Percentiles rank a stretch among this genome's conserved stretches.
Evolutionary conservation across 257 asterid genomes (phyloP).

Genomic region (Ilex asprella): DNA sequence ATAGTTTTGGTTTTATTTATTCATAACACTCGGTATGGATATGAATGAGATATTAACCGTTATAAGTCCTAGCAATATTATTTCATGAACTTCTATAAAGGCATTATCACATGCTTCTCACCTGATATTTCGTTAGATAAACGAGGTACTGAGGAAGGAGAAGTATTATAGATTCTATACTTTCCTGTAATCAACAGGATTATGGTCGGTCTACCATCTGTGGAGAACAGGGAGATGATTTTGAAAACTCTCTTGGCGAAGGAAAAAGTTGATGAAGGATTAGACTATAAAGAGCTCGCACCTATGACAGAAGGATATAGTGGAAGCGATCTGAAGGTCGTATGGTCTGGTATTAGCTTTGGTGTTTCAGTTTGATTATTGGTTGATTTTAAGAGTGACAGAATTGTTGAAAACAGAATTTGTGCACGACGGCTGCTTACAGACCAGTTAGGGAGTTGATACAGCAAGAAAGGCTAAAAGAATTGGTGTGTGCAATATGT

Average conservation of each 20-base stretch:
- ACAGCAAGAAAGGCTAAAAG: conserved; percentile 56
- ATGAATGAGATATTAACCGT: not conserved
- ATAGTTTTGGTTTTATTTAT: not conserved
- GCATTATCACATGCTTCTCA: not conserved
- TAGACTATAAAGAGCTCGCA: conserved; percentile 67
- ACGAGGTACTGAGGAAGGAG: not conserved
- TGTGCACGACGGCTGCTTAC: conserved; percentile 85
- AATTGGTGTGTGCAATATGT: conserved; percentile 26
- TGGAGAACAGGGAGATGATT: conserved; percentile 65
- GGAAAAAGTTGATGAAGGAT: conserved; percentile 49
- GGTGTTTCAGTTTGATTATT: not conserved
- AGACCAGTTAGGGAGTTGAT: conserved; percentile 84
- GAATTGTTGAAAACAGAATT: conserved; percentile 40
- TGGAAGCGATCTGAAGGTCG: conserved; percentile 90
- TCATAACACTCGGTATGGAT: not conserved
- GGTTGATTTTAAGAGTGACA: conserved; percentile 3
- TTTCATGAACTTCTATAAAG: not conserved
- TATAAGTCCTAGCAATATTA: not conserved
- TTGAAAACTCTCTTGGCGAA: conserved; percentile 62
- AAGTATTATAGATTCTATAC: not conserved
- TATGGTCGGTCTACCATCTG: conserved; percentile 78
- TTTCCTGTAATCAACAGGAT: conserved; percentile 34
- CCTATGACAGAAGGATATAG: conserved; percentile 76
- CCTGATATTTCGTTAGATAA: not conserved
- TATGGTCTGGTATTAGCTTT: not conserved